Conservation (phyloP, 495 filamentous ascomycete species). For the Penicillium bialowiezense region DNA sequence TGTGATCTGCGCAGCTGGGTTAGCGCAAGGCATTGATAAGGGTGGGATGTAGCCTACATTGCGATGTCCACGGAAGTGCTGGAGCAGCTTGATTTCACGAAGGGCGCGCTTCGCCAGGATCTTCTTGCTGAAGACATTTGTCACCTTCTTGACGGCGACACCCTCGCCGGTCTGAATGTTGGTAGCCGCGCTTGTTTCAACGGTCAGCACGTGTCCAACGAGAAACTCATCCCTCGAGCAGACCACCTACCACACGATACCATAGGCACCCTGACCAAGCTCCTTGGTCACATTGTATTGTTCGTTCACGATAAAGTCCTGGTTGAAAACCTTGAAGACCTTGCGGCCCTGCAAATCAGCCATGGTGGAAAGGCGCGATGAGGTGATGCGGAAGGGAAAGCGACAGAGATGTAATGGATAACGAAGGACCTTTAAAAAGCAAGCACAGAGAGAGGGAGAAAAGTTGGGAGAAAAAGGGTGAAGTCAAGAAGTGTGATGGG, state of each 20-base stretch:
- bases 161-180: slow-evolving; percentile 90
- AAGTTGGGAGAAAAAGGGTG: slow-evolving; percentile 10
- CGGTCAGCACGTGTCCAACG: slow-evolving; percentile 7
- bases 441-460: too few species aligned
- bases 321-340: slow-evolving; percentile 99
- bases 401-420: slow-evolving; percentile 4
- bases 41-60: slow-evolving; percentile 51
- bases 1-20: slow-evolving; percentile 68
- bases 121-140: slow-evolving; percentile 99
- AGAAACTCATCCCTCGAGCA: not conserved
- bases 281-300: slow-evolving; percentile 98
- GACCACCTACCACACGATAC: slow-evolving; percentile 86
- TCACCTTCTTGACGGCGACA: slow-evolving; percentile 99
- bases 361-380: slow-evolving; percentile 45
- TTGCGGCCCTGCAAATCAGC: slow-evolving; percentile 81
- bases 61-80: slow-evolving; percentile 91
- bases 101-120: slow-evolving; percentile 96
- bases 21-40: slow-evolving; percentile 19
- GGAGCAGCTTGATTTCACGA: slow-evolving; percentile 96
- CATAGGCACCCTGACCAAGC: slow-evolving; percentile 95
- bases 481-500: slow-evolving; percentile 18
- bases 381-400: slow-evolving; percentile 3
- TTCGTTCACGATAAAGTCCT: slow-evolving; percentile 98
- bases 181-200: slow-evolving; percentile 80
- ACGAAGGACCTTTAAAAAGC: slow-evolving; percentile 6